Evolutionary conservation across 805 yeast species (phyloP).

Genomic region (Metschnikowia bowlesiae): DNA sequence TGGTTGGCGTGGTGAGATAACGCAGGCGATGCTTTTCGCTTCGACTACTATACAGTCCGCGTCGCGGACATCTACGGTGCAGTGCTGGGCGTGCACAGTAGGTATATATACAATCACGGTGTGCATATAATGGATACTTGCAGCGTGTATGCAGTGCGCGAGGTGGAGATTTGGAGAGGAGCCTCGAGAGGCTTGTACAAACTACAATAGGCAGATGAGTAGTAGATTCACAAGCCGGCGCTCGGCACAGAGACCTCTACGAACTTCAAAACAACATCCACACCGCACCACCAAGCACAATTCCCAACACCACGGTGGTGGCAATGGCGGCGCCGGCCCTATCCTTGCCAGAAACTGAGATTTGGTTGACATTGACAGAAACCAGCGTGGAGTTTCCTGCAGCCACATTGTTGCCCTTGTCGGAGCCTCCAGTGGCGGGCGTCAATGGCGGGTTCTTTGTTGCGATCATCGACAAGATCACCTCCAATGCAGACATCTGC

Average conservation of each 20-base stretch:
- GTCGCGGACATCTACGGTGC: not conserved
- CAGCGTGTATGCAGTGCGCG: no score
- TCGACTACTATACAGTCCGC: not conserved
- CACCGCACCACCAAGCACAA: conserved; percentile 58
- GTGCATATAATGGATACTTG: no score
- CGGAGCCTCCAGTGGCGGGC: conserved; percentile 15
- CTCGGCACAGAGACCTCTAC: no score
- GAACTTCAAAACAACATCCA: conserved; percentile 65
- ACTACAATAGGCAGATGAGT: no score
- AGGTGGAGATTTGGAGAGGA: no score
- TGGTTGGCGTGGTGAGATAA: not conserved
- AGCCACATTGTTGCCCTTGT: conserved; percentile 18
- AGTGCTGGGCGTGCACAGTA: no score
- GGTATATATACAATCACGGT: no score
- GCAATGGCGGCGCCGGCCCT: conserved; percentile 86
- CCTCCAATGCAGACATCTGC: conserved; percentile 71
- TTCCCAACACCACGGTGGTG: conserved; percentile 67
- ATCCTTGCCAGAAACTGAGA: conserved; percentile 48
- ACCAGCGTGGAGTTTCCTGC: conserved; percentile 25
- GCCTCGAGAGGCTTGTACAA: no score
- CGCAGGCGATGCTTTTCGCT: not conserved
- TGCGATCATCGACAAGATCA: conserved; percentile 29
- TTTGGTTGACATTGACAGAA: conserved; percentile 35
- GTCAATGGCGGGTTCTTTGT: conserved; percentile 24
- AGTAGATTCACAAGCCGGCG: no score